phyloP scores from a whole-genome alignment of 2,329 filamentous ascomycete species.

The Fusarium nodosum region DNA sequence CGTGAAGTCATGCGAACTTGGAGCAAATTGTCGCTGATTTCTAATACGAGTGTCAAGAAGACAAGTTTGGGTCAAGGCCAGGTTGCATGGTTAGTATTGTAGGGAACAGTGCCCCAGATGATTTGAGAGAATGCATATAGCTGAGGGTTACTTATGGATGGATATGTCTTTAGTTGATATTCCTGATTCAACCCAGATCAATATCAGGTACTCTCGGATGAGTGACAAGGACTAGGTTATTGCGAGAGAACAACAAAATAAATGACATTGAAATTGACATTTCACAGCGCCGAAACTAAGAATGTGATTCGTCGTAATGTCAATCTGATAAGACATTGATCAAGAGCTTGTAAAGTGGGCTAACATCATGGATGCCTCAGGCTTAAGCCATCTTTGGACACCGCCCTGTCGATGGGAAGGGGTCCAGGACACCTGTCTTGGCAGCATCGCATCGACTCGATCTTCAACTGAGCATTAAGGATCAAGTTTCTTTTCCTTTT shows the following conservation, averaged over 20 bases:
- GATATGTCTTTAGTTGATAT: neutral
- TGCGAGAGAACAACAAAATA: neutral
- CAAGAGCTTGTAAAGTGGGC: conserved; percentile 24
- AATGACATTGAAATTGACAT: neutral
- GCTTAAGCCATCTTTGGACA: conserved; percentile 13
- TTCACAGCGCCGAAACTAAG: neutral
- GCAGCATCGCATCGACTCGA: conserved; percentile 25
- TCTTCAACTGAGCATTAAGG: conserved; percentile 5
- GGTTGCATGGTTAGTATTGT: neutral
- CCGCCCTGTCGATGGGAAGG: conserved; percentile 30
- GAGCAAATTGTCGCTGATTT: neutral
- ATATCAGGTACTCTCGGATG: neutral
- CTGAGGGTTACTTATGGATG: neutral
- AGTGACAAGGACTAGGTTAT: neutral
- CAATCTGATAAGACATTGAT: conserved; percentile 15
- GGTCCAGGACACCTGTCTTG: conserved; percentile 32
- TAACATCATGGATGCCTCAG: conserved; percentile 36
- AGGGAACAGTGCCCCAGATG: neutral
- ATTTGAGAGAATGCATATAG: conserved; percentile 3
- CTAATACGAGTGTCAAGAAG: neutral
- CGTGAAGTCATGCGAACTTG: neutral
- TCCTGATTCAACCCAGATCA: neutral
- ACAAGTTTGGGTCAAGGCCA: neutral
- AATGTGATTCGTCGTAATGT: neutral
- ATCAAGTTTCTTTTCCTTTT: conserved; percentile 15